A percentile compares a stretch with the other conserved stretches of the same genome.
These are phyloP conservation scores for Schoenoplectus triqueter DNA, from an alignment of 202 grass and related monocot genomes.

Conservation along the genomic window DNA sequence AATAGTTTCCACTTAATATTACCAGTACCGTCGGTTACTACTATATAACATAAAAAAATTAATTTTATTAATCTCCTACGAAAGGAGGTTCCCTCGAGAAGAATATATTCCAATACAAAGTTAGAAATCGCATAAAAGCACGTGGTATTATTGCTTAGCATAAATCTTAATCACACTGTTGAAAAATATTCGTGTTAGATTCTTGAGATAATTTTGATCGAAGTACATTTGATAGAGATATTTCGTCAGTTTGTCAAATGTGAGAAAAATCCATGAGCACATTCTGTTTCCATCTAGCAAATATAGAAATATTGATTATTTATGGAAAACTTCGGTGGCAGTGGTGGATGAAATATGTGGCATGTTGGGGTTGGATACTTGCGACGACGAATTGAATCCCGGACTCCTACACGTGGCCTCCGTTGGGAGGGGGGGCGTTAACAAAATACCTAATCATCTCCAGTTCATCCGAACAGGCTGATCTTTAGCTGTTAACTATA, in stretches of 20 bases:
- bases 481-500: too few species aligned
- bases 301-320: not conserved
- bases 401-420: constrained; percentile 19
- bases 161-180: too few species aligned
- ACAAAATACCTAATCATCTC: not conserved
- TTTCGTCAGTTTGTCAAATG: not conserved
- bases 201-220: too few species aligned
- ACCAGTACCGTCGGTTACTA: too few species aligned
- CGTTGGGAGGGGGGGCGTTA: not conserved
- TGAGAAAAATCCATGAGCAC: not conserved
- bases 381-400: not conserved
- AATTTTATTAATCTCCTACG: too few species aligned
- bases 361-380: not conserved
- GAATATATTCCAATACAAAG: too few species aligned
- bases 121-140: too few species aligned
- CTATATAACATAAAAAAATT: too few species aligned
- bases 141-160: too few species aligned
- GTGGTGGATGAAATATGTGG: constrained; percentile 16
- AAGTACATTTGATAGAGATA: not conserved
- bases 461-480: not conserved
- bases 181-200: too few species aligned
- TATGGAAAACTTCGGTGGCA: constrained; percentile 30
- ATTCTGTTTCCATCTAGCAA: not conserved
- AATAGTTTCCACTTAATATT: too few species aligned
- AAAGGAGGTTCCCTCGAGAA: too few species aligned